Percentiles rank a stretch among this genome's conserved stretches.
Evolutionary conservation across 257 asterid species (phyloP).

Genomic region (Petunia axillaris): DNA sequence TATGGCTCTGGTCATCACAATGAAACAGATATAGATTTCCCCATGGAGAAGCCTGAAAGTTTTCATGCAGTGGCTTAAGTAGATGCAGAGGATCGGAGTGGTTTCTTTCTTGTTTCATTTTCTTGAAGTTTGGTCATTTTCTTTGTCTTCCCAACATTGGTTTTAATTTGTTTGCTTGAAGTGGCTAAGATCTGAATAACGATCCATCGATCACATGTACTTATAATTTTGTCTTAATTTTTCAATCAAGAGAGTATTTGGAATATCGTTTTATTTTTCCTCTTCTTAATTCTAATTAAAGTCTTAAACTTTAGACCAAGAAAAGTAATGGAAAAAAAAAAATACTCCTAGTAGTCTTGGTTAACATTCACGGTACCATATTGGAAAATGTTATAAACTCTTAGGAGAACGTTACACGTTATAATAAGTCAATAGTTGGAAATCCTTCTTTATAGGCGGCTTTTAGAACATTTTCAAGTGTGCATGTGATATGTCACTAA

Average conservation of each 20-base stretch:
- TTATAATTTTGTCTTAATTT: constrained; percentile 5
- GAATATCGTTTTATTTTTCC: not conserved
- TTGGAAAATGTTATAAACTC: not conserved
- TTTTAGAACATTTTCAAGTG: not conserved
- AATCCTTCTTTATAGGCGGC: not conserved
- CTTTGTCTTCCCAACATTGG: not conserved
- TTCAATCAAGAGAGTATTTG: not conserved
- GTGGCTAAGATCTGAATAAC: not conserved
- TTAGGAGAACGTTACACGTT: not conserved
- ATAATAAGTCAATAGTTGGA: not conserved
- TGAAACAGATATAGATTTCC: not conserved
- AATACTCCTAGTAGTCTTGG: not conserved
- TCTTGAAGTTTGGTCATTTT: not conserved
- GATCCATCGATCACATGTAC: not conserved
- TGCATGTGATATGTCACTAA: too few species aligned
- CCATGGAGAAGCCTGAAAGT: constrained; percentile 1
- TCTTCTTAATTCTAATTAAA: not conserved
- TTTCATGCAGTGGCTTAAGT: constrained; percentile 11
- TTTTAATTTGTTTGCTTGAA: not conserved
- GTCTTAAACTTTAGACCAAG: not conserved
- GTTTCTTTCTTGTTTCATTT: not conserved
- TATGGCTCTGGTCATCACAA: constrained; percentile 19
- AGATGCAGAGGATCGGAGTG: not conserved
- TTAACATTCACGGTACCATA: not conserved
- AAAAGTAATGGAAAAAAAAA: not conserved